Conservation (phyloP, 2,329 filamentous ascomycete genomes). For the Arachnopeziza araneosa region DNA sequence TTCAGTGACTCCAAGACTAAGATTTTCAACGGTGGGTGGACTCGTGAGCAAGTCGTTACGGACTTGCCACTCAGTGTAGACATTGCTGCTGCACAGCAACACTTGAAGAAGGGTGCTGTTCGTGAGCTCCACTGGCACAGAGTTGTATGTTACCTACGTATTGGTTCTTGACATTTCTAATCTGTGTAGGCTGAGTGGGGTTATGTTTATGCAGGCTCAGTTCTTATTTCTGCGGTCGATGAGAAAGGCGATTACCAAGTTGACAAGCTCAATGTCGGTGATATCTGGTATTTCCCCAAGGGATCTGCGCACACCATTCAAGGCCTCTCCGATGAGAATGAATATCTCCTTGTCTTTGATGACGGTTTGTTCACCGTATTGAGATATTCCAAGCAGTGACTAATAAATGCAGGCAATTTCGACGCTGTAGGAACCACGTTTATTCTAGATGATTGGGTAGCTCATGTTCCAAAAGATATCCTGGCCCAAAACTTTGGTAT, state of each 20-base stretch:
- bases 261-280: constrained; percentile 52
- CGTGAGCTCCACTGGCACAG: constrained; percentile 64
- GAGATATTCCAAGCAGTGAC: not conserved
- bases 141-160: constrained; percentile 42
- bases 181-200: constrained; percentile 57
- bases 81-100: constrained; percentile 63
- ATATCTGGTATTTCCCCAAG: constrained; percentile 66
- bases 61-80: constrained; percentile 61
- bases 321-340: constrained; percentile 60
- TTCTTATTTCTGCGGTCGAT: constrained; percentile 56
- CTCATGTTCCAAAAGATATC: constrained; percentile 57
- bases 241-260: constrained; percentile 52
- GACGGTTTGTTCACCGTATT: constrained; percentile 37
- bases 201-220: constrained; percentile 52
- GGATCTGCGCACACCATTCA: constrained; percentile 59
- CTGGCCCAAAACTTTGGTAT: constrained; percentile 67
- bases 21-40: constrained; percentile 59
- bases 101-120: constrained; percentile 60
- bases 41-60: constrained; percentile 59
- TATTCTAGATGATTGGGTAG: constrained; percentile 65
- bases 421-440: constrained; percentile 61
- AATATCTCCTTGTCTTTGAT: constrained; percentile 62
- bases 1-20: constrained; percentile 63
- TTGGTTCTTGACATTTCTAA: not conserved
- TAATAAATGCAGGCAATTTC: constrained; percentile 43